Base-by-base conservation (phyloP, 176 grass and related monocot genomes). In the Panicum miliaceum region DNA sequence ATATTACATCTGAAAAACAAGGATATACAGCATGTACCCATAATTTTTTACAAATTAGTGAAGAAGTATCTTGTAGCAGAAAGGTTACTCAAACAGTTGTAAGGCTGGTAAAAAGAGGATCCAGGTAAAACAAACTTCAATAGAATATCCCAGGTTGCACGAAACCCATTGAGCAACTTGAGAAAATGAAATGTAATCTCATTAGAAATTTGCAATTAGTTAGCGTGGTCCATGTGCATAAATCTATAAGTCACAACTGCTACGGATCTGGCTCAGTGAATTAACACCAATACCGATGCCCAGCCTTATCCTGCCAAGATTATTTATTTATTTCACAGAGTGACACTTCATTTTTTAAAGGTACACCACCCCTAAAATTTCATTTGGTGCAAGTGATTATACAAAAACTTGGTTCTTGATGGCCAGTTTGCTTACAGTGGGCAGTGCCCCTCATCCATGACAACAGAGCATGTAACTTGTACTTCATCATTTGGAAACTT, bases 311-410 rank as follows among this genome's bases (percentile, higher is more conserved):
- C 54, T 40, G 10, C 53, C 42, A 63, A 64, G 51, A 38, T 23
- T 71, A 45, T 59, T 37, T 69, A 25, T 79, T 41, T 79, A 11
- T 85, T 78, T 70, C 75, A 25, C 10, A 26, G 42, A 75, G 42
- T 76, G 42, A 36, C 13, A 72, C n/a, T 48, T 48, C 0, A n/a
- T 50, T 5, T 38, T 58, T 34, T 22, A 11, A 57, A 9, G 35
- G 40, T 25, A 76, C 37, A 15, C 36, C 13, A 16, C 22, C 56
- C 4, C 13, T 26, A 5, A 27, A 60, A 32, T 3, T 45, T 43
- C 0, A 60, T 27, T 19, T 2, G 6, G 7, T 38, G 32, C n/a
- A 62, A 43, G 23, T 62, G 12, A 27, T 46, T 45, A 12, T 26
- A 78, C n/a, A 62, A 77, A 48, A 62, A 26, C n/a, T 29, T 77